Base-by-base conservation (phyloP, 1,139 yeast genomes). In the Sugiyamaella paludigena region DNA sequence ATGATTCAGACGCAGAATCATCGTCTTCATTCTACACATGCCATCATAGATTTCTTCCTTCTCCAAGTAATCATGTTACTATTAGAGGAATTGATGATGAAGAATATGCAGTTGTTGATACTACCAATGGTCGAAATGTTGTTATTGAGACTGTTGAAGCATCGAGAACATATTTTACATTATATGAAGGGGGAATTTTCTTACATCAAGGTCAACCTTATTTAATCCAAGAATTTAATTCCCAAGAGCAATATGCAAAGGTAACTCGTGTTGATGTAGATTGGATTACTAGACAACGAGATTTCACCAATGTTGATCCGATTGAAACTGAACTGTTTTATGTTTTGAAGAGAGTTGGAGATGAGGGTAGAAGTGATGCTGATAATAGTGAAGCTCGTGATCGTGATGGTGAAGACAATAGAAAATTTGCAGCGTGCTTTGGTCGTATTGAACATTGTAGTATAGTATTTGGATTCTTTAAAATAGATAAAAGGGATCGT, bases 111-210 rank as follows among this genome's bases (percentile, higher is more conserved):
- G 95, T 92, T 5, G 94, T 91, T 15, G 98, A 91, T 65, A 77
- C 83, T 24, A 88, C 97, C 0, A 80, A 84, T 58, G 80, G 80
- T 30, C 70, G 89, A 49, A 85, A 87, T 62, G 70, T 77, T 4
- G 83, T 92, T 1, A 83, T 92, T 41, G 99, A 92, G 67, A 92
- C 85, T 58, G 79, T 92, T n/a, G 98, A 92, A 63, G 86, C 86
- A 2, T 83, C 87, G 43, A 76, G 98, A 58, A 87, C 95, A 0
- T 83, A 91, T 45, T 92, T 92, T 64, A 88, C 98, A 0, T 65
- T 92, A 1, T 94, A 94, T 64, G 98, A 92, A 65, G 99, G 98
- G 0, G 98, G 95, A 0, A 89, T 92, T 1, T 89, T 87, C 58
- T 77, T 92, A 43, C 98, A 92, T 62, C 98, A 92, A 66, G 99